phyloP scores from a whole-genome alignment of 2,329 filamentous ascomycete species.

The Cercospora zeina region DNA sequence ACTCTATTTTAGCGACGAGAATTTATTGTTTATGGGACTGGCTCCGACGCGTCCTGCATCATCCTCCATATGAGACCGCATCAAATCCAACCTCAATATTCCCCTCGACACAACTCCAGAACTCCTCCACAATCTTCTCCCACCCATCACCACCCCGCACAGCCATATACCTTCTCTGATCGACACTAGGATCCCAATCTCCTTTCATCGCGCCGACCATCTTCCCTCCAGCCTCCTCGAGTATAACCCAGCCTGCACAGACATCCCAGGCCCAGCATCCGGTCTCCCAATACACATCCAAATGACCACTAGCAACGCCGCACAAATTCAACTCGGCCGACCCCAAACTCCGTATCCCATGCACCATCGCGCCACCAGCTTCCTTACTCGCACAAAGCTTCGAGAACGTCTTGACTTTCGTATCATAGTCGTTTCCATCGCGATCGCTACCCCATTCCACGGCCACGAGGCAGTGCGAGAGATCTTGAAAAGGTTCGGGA shows the following conservation, averaged over 20 bases:
- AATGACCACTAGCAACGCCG: conserved; percentile 66
- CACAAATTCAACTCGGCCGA: conserved; percentile 75
- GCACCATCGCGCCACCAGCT: conserved; percentile 72
- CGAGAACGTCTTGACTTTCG: conserved; percentile 67
- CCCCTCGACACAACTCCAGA: conserved; percentile 51
- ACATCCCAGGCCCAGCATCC: conserved; percentile 87
- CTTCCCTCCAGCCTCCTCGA: conserved; percentile 71
- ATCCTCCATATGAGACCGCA: conserved; percentile 20
- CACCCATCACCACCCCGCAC: conserved; percentile 50
- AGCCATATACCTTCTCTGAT: conserved; percentile 58
- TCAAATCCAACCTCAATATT: conserved; percentile 47
- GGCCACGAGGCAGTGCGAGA: conserved; percentile 66
- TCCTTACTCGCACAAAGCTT: conserved; percentile 55
- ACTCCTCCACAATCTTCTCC: conserved; percentile 51
- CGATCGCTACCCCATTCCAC: conserved; percentile 74
- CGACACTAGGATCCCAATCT: conserved; percentile 61
- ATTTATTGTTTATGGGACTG: background rate
- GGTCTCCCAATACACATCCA: conserved; percentile 79
- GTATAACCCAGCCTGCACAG: conserved; percentile 75
- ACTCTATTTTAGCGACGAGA: background rate
- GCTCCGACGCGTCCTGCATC: background rate
- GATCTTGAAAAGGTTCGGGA: conserved; percentile 56
- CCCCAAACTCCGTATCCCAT: conserved; percentile 69
- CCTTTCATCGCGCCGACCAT: conserved; percentile 74
- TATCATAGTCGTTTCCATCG: conserved; percentile 65